Evolutionary conservation across 805 yeast species (phyloP).

Genomic region (Barnettozyma vustinii): DNA sequence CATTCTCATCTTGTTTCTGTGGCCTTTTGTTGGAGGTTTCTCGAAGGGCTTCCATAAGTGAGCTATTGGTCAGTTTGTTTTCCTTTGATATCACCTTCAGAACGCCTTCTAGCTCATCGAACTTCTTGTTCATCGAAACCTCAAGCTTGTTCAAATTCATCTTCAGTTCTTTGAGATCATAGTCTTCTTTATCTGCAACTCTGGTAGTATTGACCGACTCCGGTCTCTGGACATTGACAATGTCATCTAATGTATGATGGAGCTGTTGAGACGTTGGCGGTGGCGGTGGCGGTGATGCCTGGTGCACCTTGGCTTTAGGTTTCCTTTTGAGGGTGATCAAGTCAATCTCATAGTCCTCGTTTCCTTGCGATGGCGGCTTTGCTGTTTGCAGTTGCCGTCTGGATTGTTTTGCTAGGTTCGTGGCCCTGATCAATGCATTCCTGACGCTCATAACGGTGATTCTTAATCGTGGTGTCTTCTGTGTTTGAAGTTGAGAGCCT

Average conservation of each 20-base stretch:
- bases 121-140: constrained; percentile 6
- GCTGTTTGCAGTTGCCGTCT: neutral
- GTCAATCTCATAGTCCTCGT: constrained; percentile 13
- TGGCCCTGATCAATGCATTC: neutral
- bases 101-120: constrained; percentile 8
- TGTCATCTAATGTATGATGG: constrained; percentile 4
- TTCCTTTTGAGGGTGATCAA: constrained; percentile 11
- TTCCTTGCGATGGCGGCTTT: neutral
- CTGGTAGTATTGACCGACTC: neutral
- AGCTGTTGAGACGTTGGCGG: neutral
- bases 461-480: neutral
- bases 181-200: neutral
- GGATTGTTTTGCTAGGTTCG: neutral
- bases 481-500: neutral
- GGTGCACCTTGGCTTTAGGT: constrained; percentile 6
- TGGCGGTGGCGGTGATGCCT: neutral
- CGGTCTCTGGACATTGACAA: constrained; percentile 12
- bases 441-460: neutral
- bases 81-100: constrained; percentile 10
- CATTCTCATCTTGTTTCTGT: constrained; percentile 1
- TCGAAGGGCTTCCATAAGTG: constrained; percentile 5
- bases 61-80: neutral
- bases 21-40: neutral
- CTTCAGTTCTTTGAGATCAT: neutral
- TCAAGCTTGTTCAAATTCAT: constrained; percentile 5